Base-by-base conservation (phyloP, 352 stramenopile species). In the Phytophthora ohioensis region DNA sequence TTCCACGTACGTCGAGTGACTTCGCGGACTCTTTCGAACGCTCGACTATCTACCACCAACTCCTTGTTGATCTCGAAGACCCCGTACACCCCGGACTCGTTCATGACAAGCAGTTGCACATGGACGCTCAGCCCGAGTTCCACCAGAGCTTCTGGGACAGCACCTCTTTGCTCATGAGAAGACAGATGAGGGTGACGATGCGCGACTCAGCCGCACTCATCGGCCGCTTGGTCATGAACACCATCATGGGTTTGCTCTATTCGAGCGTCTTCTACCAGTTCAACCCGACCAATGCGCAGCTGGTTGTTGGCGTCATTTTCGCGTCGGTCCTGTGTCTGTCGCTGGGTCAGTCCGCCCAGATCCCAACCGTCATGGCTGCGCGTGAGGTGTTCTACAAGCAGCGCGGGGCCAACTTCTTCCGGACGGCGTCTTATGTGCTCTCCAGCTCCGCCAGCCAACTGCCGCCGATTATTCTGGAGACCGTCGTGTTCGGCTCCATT, bases 281-380 rank as follows among this genome's bases (percentile, higher is more conserved):
- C 12, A 51, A 78, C 15, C 27, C 35, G 8, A 57, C 45, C n/a
- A 47, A 72, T 30, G 47, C 64, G 11, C 68, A 81, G n/a, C 12
- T 81, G 30, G 63, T 80, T 4, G 64, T 67, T 38, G 87, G 91
- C 31, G 67, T 94, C 42, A 69, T 94, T 11, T 97, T 94, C 66
- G 64, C 82, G 32, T 72, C 73, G n/a, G 57, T 92, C 8, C 72
- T 96, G 32, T 93, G 84, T 51, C 63, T 90, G 9, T 79, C 71
- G 21, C 55, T 96, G 35, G 76, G 76, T 38, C 76, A 83, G 31
- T 81, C 91, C 48, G 43, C 86, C 3, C 69, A 82, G 38, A 68
- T 97, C 31, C 81, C 88, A 10, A 73, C 77, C 5, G 69, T 91
- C 53, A 49, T 78, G 13, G 60, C 63, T 75, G 17, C 82, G 38